Evolutionary conservation across 805 yeast species (phyloP).

Genomic region (Metschnikowia colocasiae): DNA sequence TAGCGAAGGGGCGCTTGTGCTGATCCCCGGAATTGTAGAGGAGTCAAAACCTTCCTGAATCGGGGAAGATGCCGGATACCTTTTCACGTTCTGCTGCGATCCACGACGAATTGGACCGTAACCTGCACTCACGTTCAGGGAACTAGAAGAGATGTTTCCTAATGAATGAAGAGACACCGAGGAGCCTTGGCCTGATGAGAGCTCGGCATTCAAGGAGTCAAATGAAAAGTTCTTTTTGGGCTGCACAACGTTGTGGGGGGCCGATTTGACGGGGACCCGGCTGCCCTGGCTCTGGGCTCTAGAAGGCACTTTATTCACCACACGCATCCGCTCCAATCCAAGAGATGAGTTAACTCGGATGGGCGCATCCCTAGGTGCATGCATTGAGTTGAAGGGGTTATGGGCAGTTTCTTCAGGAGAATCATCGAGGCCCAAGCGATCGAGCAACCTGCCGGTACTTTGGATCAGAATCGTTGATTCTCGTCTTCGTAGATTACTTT

Average conservation of each 20-base stretch:
- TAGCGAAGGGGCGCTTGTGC: not conserved
- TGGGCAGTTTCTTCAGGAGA: constrained; percentile 16
- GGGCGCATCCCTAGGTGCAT: constrained; percentile 11
- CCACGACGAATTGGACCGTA: not conserved
- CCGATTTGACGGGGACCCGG: constrained; percentile 11
- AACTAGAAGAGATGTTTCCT: not conserved
- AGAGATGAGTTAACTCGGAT: constrained; percentile 16
- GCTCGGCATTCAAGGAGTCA: constrained; percentile 16
- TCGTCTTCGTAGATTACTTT: constrained; percentile 15
- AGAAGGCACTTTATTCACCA: constrained; percentile 4
- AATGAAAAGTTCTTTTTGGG: constrained; percentile 14
- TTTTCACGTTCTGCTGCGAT: not conserved
- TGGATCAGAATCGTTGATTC: constrained; percentile 17
- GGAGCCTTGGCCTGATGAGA: constrained; percentile 11
- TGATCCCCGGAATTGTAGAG: constrained; percentile 3
- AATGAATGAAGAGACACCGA: constrained; percentile 10
- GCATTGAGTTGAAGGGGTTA: constrained; percentile 2
- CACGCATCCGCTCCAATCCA: constrained; percentile 18
- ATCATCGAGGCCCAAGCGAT: constrained; percentile 29
- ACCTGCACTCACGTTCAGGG: not conserved
- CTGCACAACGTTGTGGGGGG: constrained; percentile 15
- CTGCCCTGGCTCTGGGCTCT: constrained; percentile 10
- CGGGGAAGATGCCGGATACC: constrained; percentile 7
- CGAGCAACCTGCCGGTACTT: constrained; percentile 14
- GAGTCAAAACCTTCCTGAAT: constrained; percentile 1